These are phyloP conservation scores for Knoxia roxburghii DNA, from an alignment of 257 asterid genomes.

Conservation along the genomic window DNA sequence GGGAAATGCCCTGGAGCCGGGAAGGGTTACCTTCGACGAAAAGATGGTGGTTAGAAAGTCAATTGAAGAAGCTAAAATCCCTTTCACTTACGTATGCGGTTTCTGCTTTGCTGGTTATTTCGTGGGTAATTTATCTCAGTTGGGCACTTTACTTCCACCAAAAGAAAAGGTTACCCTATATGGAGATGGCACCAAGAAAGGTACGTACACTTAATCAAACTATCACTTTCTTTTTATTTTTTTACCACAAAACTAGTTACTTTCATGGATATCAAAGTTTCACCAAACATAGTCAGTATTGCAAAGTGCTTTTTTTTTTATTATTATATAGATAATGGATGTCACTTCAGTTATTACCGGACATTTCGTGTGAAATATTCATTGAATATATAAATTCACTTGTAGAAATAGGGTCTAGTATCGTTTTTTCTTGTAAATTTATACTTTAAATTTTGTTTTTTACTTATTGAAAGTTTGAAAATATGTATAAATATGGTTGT, in stretches of 20 bases:
- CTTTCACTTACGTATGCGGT: conserved; percentile 67
- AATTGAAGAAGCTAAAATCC: conserved; percentile 63
- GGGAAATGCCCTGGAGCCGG: conserved; percentile 72
- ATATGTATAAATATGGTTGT: not conserved
- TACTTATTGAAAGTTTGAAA: not conserved
- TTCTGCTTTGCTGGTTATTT: conserved; percentile 77
- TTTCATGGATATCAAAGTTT: not conserved
- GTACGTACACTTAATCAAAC: too few relatives aligned
- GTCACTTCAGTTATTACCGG: too few relatives aligned
- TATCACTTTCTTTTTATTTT: too few relatives aligned
- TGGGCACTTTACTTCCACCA: conserved; percentile 71
- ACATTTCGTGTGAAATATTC: too few relatives aligned
- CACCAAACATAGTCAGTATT: too few relatives aligned
- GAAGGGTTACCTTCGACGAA: conserved; percentile 82
- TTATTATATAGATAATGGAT: too few relatives aligned
- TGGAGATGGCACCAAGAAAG: conserved; percentile 64
- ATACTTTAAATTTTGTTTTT: not conserved
- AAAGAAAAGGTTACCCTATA: conserved; percentile 39
- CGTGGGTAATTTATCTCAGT: conserved; percentile 63
- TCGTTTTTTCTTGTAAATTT: not conserved
- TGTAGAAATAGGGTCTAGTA: too few relatives aligned
- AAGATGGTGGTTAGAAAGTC: conserved; percentile 65
- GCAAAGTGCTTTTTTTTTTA: too few relatives aligned
- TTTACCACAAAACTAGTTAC: not conserved
- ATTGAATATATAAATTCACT: too few relatives aligned